Percentiles rank a stretch among this genome's conserved stretches.
Evolutionary conservation across 768 basidiomycete species (phyloP).

Genomic region (Podaxis rugospora): DNA sequence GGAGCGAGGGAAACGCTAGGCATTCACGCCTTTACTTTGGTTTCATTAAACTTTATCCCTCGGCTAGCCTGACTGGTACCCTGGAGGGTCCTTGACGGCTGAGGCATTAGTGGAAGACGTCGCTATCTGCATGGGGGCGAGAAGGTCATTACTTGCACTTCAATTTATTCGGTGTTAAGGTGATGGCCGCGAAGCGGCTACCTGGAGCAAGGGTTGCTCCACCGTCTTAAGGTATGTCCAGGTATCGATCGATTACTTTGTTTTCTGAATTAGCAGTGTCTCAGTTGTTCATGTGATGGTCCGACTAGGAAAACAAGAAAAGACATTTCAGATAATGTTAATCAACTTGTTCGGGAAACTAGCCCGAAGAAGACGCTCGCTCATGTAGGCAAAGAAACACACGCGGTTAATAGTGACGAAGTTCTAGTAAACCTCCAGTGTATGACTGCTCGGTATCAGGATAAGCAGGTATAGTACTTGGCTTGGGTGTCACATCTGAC

Average conservation of each 20-base stretch:
- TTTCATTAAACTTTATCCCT: conserved; percentile 2
- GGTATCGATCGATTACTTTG: background rate
- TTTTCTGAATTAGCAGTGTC: background rate
- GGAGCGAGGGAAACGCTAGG: background rate
- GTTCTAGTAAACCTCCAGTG: background rate
- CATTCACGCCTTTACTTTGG: background rate
- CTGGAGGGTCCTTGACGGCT: background rate
- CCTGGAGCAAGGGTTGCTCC: background rate
- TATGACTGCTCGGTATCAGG: background rate
- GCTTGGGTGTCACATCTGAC: background rate
- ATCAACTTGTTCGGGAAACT: background rate
- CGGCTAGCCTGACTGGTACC: background rate
- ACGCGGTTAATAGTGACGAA: background rate
- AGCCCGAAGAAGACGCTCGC: background rate
- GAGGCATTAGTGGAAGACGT: background rate
- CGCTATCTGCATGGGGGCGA: background rate
- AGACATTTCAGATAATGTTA: background rate
- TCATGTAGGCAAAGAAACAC: background rate
- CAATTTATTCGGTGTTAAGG: background rate
- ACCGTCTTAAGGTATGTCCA: background rate
- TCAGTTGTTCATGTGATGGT: background rate
- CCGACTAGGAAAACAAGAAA: background rate
- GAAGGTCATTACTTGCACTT: background rate
- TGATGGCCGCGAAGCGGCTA: background rate
- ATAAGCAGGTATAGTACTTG: background rate